Evolutionary conservation across 129 eudicot species (phyloP).

Genomic region (Lonicera japonica): DNA sequence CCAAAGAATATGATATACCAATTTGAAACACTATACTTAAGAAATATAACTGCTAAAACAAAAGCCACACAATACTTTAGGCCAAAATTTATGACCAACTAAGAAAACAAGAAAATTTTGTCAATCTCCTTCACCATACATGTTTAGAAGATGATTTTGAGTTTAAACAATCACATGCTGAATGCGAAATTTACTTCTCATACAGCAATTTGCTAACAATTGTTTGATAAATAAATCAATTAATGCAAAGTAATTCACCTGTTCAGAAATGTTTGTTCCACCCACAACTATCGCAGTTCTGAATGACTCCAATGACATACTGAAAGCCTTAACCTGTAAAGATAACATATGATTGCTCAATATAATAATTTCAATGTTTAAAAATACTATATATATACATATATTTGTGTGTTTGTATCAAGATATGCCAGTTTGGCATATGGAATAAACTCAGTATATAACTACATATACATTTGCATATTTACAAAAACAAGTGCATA

Average conservation of each 20-base stretch:
- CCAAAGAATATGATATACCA: conserved; percentile 15
- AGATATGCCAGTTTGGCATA: neutral
- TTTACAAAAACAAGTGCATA: too few species aligned
- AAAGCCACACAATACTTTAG: too few species aligned
- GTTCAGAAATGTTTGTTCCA: conserved; percentile 84
- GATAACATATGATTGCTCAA: neutral
- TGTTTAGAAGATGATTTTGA: neutral
- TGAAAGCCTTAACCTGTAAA: conserved; percentile 71
- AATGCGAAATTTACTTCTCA: neutral
- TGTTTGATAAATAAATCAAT: conserved; percentile 7
- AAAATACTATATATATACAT: neutral
- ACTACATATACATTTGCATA: too few species aligned
- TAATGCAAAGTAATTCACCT: conserved; percentile 34
- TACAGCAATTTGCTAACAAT: neutral
- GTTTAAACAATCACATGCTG: neutral
- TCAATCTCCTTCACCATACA: neutral
- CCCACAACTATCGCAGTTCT: conserved; percentile 91
- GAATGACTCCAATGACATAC: conserved; percentile 66
- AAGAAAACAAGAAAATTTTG: conserved; percentile 1
- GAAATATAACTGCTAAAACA: neutral
- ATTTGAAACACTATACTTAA: neutral
- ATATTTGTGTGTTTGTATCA: too few species aligned
- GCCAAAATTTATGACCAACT: neutral
- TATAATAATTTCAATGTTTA: neutral
- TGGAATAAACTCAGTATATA: neutral